Evolutionary conservation across 352 stramenopile species (phyloP).

Genomic region (Phytophthora megakarya): DNA sequence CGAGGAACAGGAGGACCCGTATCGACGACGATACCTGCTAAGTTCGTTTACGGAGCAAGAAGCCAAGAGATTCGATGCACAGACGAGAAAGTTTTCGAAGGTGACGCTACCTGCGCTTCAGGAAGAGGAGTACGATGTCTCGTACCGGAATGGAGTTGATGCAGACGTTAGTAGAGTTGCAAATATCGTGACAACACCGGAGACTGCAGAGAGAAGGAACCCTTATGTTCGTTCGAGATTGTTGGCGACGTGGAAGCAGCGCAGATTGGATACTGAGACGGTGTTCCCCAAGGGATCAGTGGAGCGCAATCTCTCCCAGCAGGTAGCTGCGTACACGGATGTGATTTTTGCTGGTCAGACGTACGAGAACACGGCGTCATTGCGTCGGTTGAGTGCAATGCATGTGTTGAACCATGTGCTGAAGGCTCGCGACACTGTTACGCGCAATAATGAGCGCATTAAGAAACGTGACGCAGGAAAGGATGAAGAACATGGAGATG

Average conservation of each 20-base stretch:
- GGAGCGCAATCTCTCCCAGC: constrained; percentile 55
- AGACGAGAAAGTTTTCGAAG: constrained; percentile 41
- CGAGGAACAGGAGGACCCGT: constrained; percentile 60
- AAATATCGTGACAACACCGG: constrained; percentile 21
- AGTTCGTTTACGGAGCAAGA: constrained; percentile 53
- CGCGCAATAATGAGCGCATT: constrained; percentile 74
- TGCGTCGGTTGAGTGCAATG: constrained; percentile 72
- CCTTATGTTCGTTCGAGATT: constrained; percentile 60
- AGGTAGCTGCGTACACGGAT: constrained; percentile 64
- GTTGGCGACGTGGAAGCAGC: constrained; percentile 50
- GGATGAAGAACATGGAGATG: constrained; percentile 18
- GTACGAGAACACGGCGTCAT: constrained; percentile 49
- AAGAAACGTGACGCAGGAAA: constrained; percentile 43
- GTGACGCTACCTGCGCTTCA: constrained; percentile 34
- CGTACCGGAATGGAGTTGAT: constrained; percentile 37
- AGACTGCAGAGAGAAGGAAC: constrained; percentile 32
- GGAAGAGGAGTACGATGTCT: constrained; percentile 45
- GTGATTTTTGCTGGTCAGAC: constrained; percentile 78
- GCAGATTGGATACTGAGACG: constrained; percentile 39
- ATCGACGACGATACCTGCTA: constrained; percentile 63
- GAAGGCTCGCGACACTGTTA: constrained; percentile 74
- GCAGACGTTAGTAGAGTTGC: constrained; percentile 11
- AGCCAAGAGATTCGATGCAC: constrained; percentile 44
- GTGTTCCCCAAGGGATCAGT: constrained; percentile 44
- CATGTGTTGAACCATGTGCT: constrained; percentile 81